Evolutionary conservation across 1,284 basidiomycete species (phyloP), one percentile per base, ranked within the genome.

Genomic region (Trichosporon sp.): DNA sequence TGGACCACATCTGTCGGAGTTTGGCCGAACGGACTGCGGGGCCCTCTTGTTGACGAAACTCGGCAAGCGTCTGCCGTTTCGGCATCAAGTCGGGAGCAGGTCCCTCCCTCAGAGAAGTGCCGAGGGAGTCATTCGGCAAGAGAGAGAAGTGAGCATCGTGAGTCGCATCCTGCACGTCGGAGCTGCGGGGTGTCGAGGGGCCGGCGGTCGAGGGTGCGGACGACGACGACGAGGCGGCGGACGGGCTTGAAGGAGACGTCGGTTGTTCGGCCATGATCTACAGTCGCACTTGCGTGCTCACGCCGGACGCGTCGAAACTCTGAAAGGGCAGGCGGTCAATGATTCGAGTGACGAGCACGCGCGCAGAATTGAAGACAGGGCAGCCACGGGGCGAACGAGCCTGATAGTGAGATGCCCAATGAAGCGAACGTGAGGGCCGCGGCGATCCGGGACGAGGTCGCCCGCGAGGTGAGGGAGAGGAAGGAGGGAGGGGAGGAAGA

Each of bases 31-130:
- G 70, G 3, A 69, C 61, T 0, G 66, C 59, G 0, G 76, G 65
- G 2, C 80, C 81, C 65, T 82, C 81, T 7, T 67, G 46, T 2
- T 63, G 58, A 9, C 80, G 72, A 58, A 80, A 81, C 40, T 80
- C 77, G 27, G 75, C 66, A 13, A 82, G 68, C 7, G 79, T 61
- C 34, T 27, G 49, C 6, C 40, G 61, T 9, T 31, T 10, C 8
- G 32, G 63, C 1, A 44, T 29, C 19, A 68, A 62, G 62, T 68
- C 66, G 9, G 40, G 64, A 0, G 59, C 64, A 21, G 64, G 64
- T 1, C 64, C 60, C 25, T 68, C 66, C 40, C 66, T 64, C 31
- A 68, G 62, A 1, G 64, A 65, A 1, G 62, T 27, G 21, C 56
- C 23, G 9, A 44, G 21, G 3, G 34, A 16, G 33, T 10, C 37